Percentiles rank a stretch among this genome's conserved stretches.
Evolutionary conservation across 2,329 filamentous ascomycete genomes (phyloP).

Genomic region (Botrytis squamosa): DNA sequence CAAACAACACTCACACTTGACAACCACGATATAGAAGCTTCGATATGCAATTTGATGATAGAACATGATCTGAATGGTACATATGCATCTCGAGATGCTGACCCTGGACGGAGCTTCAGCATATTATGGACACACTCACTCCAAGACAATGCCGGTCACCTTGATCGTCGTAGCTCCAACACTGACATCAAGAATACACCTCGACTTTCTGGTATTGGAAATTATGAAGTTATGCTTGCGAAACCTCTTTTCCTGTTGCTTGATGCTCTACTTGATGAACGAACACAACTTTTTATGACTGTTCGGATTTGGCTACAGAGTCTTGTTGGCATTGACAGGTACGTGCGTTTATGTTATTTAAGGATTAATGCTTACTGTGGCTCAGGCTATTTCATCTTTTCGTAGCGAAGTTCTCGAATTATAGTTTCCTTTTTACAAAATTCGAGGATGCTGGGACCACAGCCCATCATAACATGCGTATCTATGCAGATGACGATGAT

Average conservation of each 20-base stretch:
- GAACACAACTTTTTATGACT: slow-evolving; percentile 71
- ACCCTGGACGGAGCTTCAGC: slow-evolving; percentile 67
- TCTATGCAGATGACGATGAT: slow-evolving; percentile 60
- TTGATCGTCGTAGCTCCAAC: slow-evolving; percentile 49
- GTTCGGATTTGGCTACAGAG: slow-evolving; percentile 78
- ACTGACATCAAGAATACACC: slow-evolving; percentile 40
- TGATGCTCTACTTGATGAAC: slow-evolving; percentile 72
- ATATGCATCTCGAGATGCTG: slow-evolving; percentile 51
- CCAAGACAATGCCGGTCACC: slow-evolving; percentile 50
- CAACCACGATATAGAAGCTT: slow-evolving; percentile 76
- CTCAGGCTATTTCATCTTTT: slow-evolving; percentile 60
- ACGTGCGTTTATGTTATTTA: slow-evolving; percentile 32
- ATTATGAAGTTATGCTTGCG: slow-evolving; percentile 72
- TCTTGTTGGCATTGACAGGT: slow-evolving; percentile 63
- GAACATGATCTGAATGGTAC: slow-evolving; percentile 49
- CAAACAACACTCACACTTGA: slow-evolving; percentile 67
- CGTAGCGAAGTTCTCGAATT: slow-evolving; percentile 55
- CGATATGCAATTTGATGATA: slow-evolving; percentile 69
- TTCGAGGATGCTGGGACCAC: slow-evolving; percentile 27
- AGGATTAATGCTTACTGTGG: slow-evolving; percentile 28
- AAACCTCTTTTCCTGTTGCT: slow-evolving; percentile 79
- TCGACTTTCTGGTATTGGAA: slow-evolving; percentile 55
- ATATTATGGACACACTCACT: slow-evolving; percentile 81
- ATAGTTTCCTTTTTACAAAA: slow-evolving; percentile 51
- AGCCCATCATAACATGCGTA: slow-evolving; percentile 32